Evolutionary conservation across 225 moss, liverwort and hornwort species (phyloP), one percentile per base, ranked within the genome.

Genomic region (Lunularia cruciata): DNA sequence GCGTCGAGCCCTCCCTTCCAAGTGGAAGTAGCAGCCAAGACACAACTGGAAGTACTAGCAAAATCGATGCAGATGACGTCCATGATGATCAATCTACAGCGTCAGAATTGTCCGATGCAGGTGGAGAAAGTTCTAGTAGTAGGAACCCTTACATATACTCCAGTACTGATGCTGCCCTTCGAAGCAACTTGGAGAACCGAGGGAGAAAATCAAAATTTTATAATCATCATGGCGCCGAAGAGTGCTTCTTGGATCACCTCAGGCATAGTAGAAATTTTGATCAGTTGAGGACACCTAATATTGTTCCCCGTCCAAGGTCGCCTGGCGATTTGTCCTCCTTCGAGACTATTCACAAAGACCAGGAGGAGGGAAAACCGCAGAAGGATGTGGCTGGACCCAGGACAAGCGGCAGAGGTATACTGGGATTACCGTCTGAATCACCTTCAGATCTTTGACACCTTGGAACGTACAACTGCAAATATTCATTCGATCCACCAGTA

Each of bases 241-340:
- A 39, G 42, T 56, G 36, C 39, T 69, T 69, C 43, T 42, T 69
- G 47, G 55, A 69, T 14, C 69, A 69, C 27, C 40, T 69, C 4
- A 27, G 42, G 30, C 39, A 55, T 31, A 38, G 36, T 11, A 49
- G 16, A 15, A 18, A 15, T 19, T 27, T 58, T 13, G 47, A 33
- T 13, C 0, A 25, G 19, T 27, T 20, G 10, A 34, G 33, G 40
- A 54, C 49, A 47, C 49, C 81, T 56, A 45, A 52, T 54, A 73
- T 69, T 47, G 56, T 38, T 35, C 7, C 11, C 14, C 67, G 20
- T 14, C 51, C 12, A 8, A 53, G 23, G 35, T 33, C 68, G 73
- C 68, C 67, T 14, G 76, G 81, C 18, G 81, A 81, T 63, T 47
- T 81, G 69, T 81, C 76, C n/a, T 72, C 63, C 49, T 32, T 76